Base-by-base conservation (phyloP, 768 basidiomycete species). In the Heimioporus sp. region DNA sequence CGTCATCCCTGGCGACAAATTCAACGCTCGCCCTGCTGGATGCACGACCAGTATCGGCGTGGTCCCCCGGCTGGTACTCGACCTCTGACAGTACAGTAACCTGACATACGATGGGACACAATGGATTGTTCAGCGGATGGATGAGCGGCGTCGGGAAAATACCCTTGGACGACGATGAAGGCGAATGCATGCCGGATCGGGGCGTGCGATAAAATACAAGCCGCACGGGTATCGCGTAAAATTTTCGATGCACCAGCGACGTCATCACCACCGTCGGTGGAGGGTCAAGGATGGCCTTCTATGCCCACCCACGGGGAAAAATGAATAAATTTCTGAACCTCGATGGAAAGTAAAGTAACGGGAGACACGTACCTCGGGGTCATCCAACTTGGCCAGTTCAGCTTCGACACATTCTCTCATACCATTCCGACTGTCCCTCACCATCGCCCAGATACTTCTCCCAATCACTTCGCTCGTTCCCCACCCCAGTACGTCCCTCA, bases 401-500 rank as follows among this genome's bases (percentile, higher is more conserved):
- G 71, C 54, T 50, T 65, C 64, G 8, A 68, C 57, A 43, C 31
- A 47, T 40, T 65, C 57, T 43, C 57, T 59, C 16, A 60, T 38
- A 30, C 53, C 48, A 32, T 32, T 36, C 32, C 54, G 55, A 44
- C 46, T 53, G 43, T 65, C 65, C 20, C 61, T 60, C 12, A 78
- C 57, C 43, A 82, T 66, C 32, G 71, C 70, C 56, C 63, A 68
- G 4, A 84, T 53, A 17, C 64, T 67, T 56, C 72, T 68, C 7
- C 86, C 84, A 19, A 83, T 66, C 11, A 84, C 59, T 47, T 86
- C 85, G 10, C 72, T 72, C 5, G 71, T 65, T 36, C 72, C 69
- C 79, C 80, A 86, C 10, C 86, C 90, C 4, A 92, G 77, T 11
- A 93, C 73, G 60, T 87, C 82, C 55, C 74, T 66, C 46, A 82